Evolutionary conservation across 2,329 filamentous ascomycete species (phyloP).

Genomic region (Colletotrichum salicis): DNA sequence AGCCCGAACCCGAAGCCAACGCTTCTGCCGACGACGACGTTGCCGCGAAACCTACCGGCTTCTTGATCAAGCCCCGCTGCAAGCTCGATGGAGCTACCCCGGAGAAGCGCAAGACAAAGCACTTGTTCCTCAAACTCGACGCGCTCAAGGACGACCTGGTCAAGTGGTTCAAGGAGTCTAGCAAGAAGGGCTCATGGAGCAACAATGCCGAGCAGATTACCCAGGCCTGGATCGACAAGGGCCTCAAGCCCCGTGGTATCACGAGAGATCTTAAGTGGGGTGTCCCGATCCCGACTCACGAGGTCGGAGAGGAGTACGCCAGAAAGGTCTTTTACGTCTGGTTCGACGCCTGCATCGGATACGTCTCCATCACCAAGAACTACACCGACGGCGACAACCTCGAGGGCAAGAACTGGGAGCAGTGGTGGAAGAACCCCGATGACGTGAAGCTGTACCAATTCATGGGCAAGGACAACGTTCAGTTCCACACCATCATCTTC

Average conservation of each 20-base stretch:
- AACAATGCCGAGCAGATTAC: slow-evolving; percentile 81
- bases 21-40: slow-evolving; percentile 42
- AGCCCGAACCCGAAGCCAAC: slow-evolving; percentile 57
- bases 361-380: slow-evolving; percentile 92
- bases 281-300: slow-evolving; percentile 62
- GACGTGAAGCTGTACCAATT: slow-evolving; percentile 93
- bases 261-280: slow-evolving; percentile 95
- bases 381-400: slow-evolving; percentile 72
- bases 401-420: slow-evolving; percentile 78
- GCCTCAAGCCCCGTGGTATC: slow-evolving; percentile 86
- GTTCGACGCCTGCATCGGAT: slow-evolving; percentile 58
- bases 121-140: slow-evolving; percentile 89
- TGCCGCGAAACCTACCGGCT: slow-evolving; percentile 52
- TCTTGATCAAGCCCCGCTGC: slow-evolving; percentile 84
- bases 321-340: slow-evolving; percentile 84
- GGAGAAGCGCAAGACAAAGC: slow-evolving; percentile 84
- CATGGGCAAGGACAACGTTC: slow-evolving; percentile 78
- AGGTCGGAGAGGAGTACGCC: slow-evolving; percentile 63
- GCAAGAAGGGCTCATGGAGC: slow-evolving; percentile 80
- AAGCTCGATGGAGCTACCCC: slow-evolving; percentile 90
- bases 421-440: slow-evolving; percentile 93
- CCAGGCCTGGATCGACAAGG: slow-evolving; percentile 83
- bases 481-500: slow-evolving; percentile 92
- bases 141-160: slow-evolving; percentile 81
- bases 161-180: slow-evolving; percentile 80